Percentiles rank a stretch among this genome's conserved stretches.
These are phyloP conservation scores for Nigrospora osmanthi DNA, from an alignment of 2,329 filamentous ascomycete species.

Conservation along the genomic window DNA sequence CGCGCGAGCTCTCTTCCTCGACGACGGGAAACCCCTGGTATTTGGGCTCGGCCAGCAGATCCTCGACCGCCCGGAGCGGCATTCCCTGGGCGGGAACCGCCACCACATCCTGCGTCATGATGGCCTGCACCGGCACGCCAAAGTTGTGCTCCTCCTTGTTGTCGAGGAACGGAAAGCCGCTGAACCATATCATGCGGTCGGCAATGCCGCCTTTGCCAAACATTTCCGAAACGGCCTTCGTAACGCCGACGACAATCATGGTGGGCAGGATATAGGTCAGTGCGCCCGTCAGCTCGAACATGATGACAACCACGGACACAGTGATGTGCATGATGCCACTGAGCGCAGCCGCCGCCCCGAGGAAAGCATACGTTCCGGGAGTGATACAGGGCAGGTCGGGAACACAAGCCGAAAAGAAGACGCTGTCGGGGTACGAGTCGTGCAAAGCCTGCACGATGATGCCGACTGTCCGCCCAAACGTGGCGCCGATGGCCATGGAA, in stretches of 20 bases:
- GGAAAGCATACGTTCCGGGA: conserved; percentile 91
- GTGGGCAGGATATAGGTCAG: conserved; percentile 94
- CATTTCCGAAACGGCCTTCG: conserved; percentile 83
- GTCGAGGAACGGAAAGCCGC: conserved; percentile 92
- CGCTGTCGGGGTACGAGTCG: conserved; percentile 71
- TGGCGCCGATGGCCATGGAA: conserved; percentile 94
- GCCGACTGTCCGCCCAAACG: conserved; percentile 88
- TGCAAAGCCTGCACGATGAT: conserved; percentile 88
- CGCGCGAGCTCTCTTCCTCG: conserved; percentile 61
- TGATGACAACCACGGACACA: conserved; percentile 94
- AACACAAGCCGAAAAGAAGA: conserved; percentile 82
- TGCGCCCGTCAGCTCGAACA: conserved; percentile 98
- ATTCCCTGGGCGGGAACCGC: conserved; percentile 69
- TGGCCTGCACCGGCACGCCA: conserved; percentile 83
- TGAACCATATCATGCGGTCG: conserved; percentile 98
- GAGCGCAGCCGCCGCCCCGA: conserved; percentile 84
- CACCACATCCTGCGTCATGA: conserved; percentile 74
- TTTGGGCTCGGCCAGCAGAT: conserved; percentile 65
- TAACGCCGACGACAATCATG: conserved; percentile 98
- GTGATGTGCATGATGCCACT: conserved; percentile 98
- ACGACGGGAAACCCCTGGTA: conserved; percentile 94
- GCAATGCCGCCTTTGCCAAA: conserved; percentile 96
- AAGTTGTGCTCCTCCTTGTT: conserved; percentile 97
- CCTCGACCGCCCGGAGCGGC: conserved; percentile 68
- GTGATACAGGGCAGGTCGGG: conserved; percentile 95